Conservation (phyloP, 331 rosid species). For the Stylosanthes scabra region DNA sequence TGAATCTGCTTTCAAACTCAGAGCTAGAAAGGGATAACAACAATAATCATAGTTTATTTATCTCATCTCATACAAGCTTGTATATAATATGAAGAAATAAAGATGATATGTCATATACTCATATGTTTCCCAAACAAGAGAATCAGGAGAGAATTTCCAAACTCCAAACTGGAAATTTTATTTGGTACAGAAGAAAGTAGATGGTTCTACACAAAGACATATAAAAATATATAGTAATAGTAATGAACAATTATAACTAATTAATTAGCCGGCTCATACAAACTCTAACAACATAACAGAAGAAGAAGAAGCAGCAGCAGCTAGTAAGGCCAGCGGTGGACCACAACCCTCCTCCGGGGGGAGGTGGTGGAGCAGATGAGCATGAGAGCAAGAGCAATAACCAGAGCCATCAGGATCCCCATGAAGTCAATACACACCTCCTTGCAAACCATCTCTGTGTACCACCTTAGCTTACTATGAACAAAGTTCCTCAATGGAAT, state of each 20-base stretch:
- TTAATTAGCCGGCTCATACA: neutral
- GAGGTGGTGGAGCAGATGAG: constrained; percentile 53
- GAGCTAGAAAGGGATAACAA: too few species aligned
- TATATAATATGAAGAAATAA: neutral
- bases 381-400: constrained; percentile 65
- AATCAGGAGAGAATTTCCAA: neutral
- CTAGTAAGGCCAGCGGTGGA: constrained; percentile 37
- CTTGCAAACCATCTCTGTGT: constrained; percentile 45
- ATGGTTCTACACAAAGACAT: neutral
- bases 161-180: neutral
- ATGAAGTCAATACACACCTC: constrained; percentile 39
- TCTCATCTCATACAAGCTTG: too few species aligned
- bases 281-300: too few species aligned
- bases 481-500: neutral
- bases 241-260: neutral
- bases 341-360: constrained; percentile 39
- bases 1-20: too few species aligned
- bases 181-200: neutral
- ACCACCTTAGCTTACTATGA: neutral
- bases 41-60: too few species aligned
- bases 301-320: neutral
- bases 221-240: neutral
- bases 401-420: constrained; percentile 58
- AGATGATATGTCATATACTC: neutral
- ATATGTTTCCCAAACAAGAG: neutral